A percentile compares a stretch with the other conserved stretches of the same genome.
Conservation (phyloP, 2,329 filamentous ascomycete species). For the Aspergillus transmontanensis region DNA sequence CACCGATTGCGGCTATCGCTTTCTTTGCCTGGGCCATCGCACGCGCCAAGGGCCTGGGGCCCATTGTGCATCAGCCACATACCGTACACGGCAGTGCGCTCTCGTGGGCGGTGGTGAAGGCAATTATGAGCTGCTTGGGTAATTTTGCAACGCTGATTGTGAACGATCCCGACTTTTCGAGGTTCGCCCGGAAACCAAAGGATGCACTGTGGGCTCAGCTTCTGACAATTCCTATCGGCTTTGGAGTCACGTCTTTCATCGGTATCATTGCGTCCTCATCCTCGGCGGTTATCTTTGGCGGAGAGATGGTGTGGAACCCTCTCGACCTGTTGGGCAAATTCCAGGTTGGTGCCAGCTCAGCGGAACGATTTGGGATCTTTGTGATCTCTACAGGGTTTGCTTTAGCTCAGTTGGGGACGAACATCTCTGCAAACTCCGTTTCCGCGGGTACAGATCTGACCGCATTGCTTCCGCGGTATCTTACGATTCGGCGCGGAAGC, state of each 20-base stretch:
- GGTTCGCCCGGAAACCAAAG: constrained; percentile 75
- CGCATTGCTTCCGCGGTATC: constrained; percentile 73
- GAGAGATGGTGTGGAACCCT: constrained; percentile 71
- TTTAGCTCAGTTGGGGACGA: constrained; percentile 81
- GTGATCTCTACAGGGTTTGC: constrained; percentile 71
- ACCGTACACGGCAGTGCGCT: constrained; percentile 67
- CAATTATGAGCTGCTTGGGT: constrained; percentile 85
- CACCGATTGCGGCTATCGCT: constrained; percentile 78
- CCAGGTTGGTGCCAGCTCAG: constrained; percentile 68
- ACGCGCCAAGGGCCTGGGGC: constrained; percentile 78
- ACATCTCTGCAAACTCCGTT: constrained; percentile 84
- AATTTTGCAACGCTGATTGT: constrained; percentile 87
- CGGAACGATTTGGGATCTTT: constrained; percentile 74
- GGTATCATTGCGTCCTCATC: constrained; percentile 78
- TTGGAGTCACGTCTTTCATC: constrained; percentile 81
- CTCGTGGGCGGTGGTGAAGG: constrained; percentile 80
- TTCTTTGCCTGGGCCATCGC: constrained; percentile 88
- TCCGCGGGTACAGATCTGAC: constrained; percentile 83
- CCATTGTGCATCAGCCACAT: constrained; percentile 72
- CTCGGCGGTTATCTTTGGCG: constrained; percentile 61
- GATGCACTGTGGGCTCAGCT: constrained; percentile 83
- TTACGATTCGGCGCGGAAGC: constrained; percentile 83
- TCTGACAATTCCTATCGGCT: constrained; percentile 70
- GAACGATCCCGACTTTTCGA: constrained; percentile 80
- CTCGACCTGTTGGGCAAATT: constrained; percentile 68